phyloP scores from a whole-genome alignment of 2,329 filamentous ascomycete genomes.

The Exophiala mesophila region DNA sequence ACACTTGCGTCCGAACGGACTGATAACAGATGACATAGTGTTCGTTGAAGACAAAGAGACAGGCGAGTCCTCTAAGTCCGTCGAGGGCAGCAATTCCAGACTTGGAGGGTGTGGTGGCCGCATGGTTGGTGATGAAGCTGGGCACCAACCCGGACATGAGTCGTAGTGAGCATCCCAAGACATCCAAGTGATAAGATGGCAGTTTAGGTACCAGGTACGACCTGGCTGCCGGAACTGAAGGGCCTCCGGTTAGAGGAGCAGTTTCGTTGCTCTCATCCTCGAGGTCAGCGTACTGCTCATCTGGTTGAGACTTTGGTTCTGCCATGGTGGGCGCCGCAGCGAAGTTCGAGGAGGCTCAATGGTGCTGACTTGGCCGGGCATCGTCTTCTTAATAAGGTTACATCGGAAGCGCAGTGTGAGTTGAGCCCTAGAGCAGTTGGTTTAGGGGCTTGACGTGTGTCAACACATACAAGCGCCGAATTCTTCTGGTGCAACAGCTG shows the following conservation, averaged over 20 bases:
- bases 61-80: conserved; percentile 40
- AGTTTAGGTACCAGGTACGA: neutral
- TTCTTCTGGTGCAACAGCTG: neutral
- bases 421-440: too few relatives aligned
- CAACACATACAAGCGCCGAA: neutral
- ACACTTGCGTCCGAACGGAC: conserved; percentile 10
- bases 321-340: neutral
- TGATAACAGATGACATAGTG: conserved; percentile 19
- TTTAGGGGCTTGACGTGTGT: neutral
- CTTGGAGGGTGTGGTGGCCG: conserved; percentile 8
- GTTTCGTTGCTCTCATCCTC: neutral
- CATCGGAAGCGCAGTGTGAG: too few relatives aligned
- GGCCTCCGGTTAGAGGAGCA: neutral
- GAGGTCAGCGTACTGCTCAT: neutral
- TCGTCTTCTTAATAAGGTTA: neutral
- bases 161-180: conserved; percentile 4
- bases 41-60: conserved; percentile 19
- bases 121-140: conserved; percentile 8
- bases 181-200: neutral
- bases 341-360: neutral
- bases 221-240: neutral
- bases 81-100: conserved; percentile 29
- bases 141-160: conserved; percentile 6
- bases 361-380: neutral
- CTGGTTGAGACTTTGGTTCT: neutral